Conservation (phyloP, 176 grass and related monocot species). For the Echinochloa phyllopogon region DNA sequence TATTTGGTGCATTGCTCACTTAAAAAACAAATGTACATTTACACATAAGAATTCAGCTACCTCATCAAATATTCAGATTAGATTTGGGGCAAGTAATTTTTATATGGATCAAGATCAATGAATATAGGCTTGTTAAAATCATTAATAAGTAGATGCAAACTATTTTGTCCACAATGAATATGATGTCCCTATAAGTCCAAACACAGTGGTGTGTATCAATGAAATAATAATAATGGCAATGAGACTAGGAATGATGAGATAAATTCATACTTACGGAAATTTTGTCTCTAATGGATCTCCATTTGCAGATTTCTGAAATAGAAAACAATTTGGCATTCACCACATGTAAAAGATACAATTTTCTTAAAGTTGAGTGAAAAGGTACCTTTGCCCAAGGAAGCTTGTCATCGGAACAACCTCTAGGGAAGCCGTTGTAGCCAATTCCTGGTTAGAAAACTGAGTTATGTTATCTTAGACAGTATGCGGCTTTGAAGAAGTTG, state of each 20-base stretch:
- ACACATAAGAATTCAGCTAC: neutral
- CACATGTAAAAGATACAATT: neutral
- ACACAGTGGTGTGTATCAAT: conserved; percentile 2
- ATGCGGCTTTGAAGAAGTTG: neutral
- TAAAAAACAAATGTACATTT: neutral
- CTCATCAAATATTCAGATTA: conserved; percentile 5
- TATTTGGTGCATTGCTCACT: neutral
- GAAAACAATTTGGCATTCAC: neutral
- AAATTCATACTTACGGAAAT: conserved; percentile 80
- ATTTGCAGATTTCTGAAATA: conserved; percentile 79
- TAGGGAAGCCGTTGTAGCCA: conserved; percentile 97
- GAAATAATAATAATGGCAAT: neutral
- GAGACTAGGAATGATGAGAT: neutral
- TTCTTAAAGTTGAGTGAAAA: neutral
- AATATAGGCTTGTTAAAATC: neutral
- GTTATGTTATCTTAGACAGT: neutral
- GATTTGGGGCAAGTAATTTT: neutral
- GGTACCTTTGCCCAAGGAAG: conserved; percentile 97
- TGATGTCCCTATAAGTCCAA: neutral
- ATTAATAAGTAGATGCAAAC: neutral
- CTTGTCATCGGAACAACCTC: conserved; percentile 95
- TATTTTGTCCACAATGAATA: neutral
- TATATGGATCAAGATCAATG: neutral
- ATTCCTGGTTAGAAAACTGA: conserved; percentile 69
- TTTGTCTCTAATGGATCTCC: conserved; percentile 93